Evolutionary conservation across 2,329 filamentous ascomycete genomes (phyloP).

Genomic region (Boeremia lycopersici): DNA sequence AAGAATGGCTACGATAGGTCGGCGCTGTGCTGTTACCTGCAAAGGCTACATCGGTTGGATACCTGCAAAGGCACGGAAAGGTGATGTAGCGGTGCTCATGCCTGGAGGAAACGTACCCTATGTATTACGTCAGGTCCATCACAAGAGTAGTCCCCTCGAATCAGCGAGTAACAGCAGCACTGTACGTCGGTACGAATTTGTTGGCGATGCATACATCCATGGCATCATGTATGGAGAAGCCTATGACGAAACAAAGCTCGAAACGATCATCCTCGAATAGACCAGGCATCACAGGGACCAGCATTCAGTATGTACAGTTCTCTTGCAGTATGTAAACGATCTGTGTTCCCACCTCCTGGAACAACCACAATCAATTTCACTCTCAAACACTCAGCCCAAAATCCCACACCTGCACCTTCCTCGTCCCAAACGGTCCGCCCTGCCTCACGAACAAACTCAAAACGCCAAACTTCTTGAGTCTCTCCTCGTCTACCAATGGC

Average conservation of each 20-base stretch:
- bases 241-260: not conserved
- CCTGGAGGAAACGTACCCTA: conserved; percentile 3
- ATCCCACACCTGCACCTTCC: conserved; percentile 46
- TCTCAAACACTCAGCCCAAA: conserved; percentile 29
- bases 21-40: not conserved
- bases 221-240: not conserved
- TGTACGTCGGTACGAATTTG: not conserved
- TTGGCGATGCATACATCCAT: not conserved
- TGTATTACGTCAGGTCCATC: not conserved
- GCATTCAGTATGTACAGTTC: too few species aligned
- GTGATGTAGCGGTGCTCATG: not conserved
- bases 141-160: not conserved
- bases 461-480: conserved; percentile 29
- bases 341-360: too few species aligned
- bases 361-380: not conserved
- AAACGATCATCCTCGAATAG: not conserved
- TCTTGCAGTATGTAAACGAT: too few species aligned
- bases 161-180: not conserved
- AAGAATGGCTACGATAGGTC: not conserved
- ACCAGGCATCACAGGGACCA: not conserved
- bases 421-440: conserved; percentile 39
- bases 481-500: conserved; percentile 40
- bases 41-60: not conserved
- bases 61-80: not conserved
- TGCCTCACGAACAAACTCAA: conserved; percentile 45